phyloP scores from a whole-genome alignment of 2,329 filamentous ascomycete species.

The Plectosphaerella cucumerina region DNA sequence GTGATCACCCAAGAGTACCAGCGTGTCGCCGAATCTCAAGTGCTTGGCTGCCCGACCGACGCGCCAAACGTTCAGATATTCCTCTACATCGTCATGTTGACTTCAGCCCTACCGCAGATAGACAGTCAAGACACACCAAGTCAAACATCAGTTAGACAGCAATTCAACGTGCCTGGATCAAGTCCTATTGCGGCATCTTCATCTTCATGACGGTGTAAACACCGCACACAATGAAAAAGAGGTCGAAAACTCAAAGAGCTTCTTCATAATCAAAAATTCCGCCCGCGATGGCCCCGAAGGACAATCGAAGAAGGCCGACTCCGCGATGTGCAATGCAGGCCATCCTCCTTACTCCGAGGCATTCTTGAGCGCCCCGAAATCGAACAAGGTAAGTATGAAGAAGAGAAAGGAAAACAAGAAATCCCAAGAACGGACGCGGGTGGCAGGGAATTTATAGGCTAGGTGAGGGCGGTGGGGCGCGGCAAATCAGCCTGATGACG shows the following conservation, averaged over 20 bases:
- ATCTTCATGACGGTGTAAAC: conserved; percentile 39
- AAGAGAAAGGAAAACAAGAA: conserved; percentile 9
- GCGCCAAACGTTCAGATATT: too few relatives aligned
- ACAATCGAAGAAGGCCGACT: conserved; percentile 44
- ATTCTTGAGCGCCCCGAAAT: conserved; percentile 38
- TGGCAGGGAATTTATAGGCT: neutral
- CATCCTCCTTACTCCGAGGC: conserved; percentile 33
- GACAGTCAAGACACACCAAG: too few relatives aligned
- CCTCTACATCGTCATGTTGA: too few relatives aligned
- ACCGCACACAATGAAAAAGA: conserved; percentile 39
- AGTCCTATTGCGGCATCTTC: too few relatives aligned
- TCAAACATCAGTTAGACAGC: too few relatives aligned
- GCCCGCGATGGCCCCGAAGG: conserved; percentile 47
- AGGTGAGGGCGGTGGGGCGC: neutral
- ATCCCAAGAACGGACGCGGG: neutral
- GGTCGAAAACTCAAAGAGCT: conserved; percentile 4
- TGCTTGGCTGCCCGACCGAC: too few relatives aligned
- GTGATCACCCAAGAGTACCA: too few relatives aligned
- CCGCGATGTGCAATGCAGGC: conserved; percentile 52
- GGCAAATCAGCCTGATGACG: neutral
- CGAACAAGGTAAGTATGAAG: conserved; percentile 50
- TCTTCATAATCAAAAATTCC: conserved; percentile 41
- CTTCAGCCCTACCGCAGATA: too few relatives aligned
- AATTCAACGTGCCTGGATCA: too few relatives aligned
- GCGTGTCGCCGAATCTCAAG: too few relatives aligned